Evolutionary conservation across 108 stramenopile species (phyloP).

Genomic region (Fistulifera pelliculosa): DNA sequence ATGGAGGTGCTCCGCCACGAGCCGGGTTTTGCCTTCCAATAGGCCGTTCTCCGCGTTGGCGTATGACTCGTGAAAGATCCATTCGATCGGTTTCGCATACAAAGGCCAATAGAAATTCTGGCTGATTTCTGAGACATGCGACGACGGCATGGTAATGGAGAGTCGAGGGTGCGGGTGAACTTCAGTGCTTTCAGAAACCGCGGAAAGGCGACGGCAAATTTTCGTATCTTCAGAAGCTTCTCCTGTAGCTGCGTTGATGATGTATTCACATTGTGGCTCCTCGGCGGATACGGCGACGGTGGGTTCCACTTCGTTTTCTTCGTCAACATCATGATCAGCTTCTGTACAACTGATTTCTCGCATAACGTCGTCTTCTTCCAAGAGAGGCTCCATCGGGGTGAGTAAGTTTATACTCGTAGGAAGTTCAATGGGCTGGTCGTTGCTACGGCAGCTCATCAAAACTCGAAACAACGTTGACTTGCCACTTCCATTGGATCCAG

Average conservation of each 20-base stretch:
- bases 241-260: background rate
- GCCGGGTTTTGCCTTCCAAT: conserved; percentile 20
- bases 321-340: conserved; percentile 14
- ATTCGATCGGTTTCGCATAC: conserved; percentile 74
- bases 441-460: conserved; percentile 73
- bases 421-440: conserved; percentile 61
- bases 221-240: background rate
- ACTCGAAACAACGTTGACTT: conserved; percentile 67
- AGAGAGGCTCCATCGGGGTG: conserved; percentile 38
- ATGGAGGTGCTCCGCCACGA: conserved; percentile 56
- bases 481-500: conserved; percentile 41
- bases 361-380: conserved; percentile 30
- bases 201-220: background rate
- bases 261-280: conserved; percentile 3
- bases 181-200: background rate
- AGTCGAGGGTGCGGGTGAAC: conserved; percentile 29
- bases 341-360: conserved; percentile 35
- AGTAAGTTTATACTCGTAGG: conserved; percentile 60
- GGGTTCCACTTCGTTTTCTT: background rate
- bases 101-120: conserved; percentile 85
- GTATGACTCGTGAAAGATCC: conserved; percentile 53
- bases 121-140: conserved; percentile 76
- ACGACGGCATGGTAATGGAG: conserved; percentile 72
- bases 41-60: conserved; percentile 11
- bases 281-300: conserved; percentile 1